Evolutionary conservation across 352 stramenopile species (phyloP), one percentile per base, ranked within the genome.

Genomic region (Paralagenidium karlingii): DNA sequence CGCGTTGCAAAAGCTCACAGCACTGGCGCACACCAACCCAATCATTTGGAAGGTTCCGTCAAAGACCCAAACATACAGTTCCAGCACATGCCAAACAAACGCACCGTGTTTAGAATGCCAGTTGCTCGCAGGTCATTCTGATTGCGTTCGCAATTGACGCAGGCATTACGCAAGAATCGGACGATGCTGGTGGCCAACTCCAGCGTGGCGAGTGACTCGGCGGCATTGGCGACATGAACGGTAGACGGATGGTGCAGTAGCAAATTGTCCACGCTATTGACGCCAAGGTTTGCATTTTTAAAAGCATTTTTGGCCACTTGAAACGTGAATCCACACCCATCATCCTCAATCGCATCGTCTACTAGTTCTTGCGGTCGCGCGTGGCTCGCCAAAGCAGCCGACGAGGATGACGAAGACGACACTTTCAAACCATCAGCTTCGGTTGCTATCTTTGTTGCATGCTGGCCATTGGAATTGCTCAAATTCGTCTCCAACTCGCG

Each of bases 261-360:
- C 12, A 66, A 50, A 24, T 56, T 37, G 6, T 41, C 15, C 4
- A 29, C 49, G 43, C 38, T 33, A 37, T 52, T 43, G 15, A 53
- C 24, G 0, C 56, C 42, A 15, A 44, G 52, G 6, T 57, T 59
- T 1, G 55, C 43, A 13, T 67, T 53, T 30, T 11, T 15, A 19
- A 24, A 15, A 15, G 41, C 57, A 9, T 8, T 18, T 20, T 62
- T 60, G 12, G 34, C 40, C 27, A 84, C 56, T 3, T 38, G 63
- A 31, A 84, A 80, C 24, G 70, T 81, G 53, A 84, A 90, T 28
- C 70, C 57, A 11, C 87, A 45, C 3, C 76, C 76, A 45, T 87
- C 68, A 40, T 89, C 64, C 2, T 51, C 45, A 3, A 21, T 38
- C 19, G 37, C 20, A n/a, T 45, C 5, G 18, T 28, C 13, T 5